Base-by-base conservation (phyloP, 306 rosid genomes). In the Glycine soja region DNA sequence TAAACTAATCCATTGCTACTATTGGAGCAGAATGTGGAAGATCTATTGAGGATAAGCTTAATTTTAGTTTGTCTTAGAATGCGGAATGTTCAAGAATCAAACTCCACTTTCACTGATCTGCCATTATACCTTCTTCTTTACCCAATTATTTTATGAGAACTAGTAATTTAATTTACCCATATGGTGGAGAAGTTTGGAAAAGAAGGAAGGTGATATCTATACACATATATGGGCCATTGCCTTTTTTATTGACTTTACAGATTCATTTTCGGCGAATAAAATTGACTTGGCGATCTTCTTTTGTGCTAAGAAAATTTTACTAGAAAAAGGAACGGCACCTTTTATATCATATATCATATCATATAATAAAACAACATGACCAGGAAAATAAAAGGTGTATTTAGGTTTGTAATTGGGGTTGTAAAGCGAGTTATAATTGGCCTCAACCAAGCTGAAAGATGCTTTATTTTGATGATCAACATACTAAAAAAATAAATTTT, bases 81-180 rank as follows among this genome's bases (percentile, higher is more conserved):
- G 81, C 86, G 82, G 90, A 81, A 83, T 71, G 64, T 75, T 82
- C 67, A 86, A 84, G 83, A 77, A 90, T 85, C 86, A 86, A 81
- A 86, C 73, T 54, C 94, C 94, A 90, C 94, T 87, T 66, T 15
- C 36, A 40, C 70, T 87, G 83, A 91, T 88, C 87, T 85, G 87
- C 94, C 92, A 91, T 81, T 83, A 91, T 80, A 78, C 68, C 42
- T 15, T 43, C 52, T 83, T 66, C 40, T 45, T 75, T 43, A 56
- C 7, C 54, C 66, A 62, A 88, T 77, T 67, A 34, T 16, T 63
- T 70, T 50, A 51, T 61, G 50, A 13, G 50, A 46, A 32, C 47
- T 61, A 24, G 42, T 70, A 9, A 6, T 16, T 80, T 53, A 3
- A 71, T 69, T 86, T 59, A 5, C 32, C 54, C 50, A 50, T 48